phyloP scores from a whole-genome alignment of 306 rosid genomes.

The Notholithocarpus densiflorus region DNA sequence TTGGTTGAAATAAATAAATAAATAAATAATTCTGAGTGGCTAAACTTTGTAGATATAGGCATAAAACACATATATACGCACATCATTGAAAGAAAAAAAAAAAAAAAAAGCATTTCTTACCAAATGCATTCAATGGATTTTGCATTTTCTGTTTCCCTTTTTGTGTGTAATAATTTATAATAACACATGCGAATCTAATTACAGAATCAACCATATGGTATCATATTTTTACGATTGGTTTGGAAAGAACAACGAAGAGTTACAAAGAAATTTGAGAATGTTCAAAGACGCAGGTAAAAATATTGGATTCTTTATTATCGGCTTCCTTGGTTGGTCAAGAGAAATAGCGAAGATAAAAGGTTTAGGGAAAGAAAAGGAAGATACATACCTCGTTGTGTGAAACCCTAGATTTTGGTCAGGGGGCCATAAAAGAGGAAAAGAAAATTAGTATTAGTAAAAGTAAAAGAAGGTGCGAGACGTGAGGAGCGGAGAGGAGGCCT shows the following conservation, averaged over 20 bases:
- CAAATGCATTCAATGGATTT: no score
- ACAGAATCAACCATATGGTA: not conserved
- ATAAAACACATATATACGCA: no score
- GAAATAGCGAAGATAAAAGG: not conserved
- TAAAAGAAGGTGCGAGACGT: constrained; percentile 17
- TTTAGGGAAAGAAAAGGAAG: not conserved
- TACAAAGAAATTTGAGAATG: not conserved
- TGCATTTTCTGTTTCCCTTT: no score
- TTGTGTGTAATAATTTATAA: no score
- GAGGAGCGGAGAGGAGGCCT: constrained; percentile 15
- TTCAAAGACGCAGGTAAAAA: not conserved
- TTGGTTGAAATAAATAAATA: not conserved
- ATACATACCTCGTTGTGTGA: not conserved
- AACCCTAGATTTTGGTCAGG: constrained; percentile 21
- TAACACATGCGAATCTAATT: not conserved
- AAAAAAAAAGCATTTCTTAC: no score
- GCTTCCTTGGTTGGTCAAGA: not conserved
- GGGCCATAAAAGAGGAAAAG: constrained; percentile 14
- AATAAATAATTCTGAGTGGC: not conserved
- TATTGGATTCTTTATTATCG: not conserved
- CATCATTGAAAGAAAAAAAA: no score
- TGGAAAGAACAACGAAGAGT: not conserved
- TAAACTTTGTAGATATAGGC: not conserved
- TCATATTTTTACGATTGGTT: not conserved
- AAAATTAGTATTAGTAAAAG: not conserved